Base-by-base conservation (phyloP, 2,329 filamentous ascomycete species). In the Dactylellina parvicollis region DNA sequence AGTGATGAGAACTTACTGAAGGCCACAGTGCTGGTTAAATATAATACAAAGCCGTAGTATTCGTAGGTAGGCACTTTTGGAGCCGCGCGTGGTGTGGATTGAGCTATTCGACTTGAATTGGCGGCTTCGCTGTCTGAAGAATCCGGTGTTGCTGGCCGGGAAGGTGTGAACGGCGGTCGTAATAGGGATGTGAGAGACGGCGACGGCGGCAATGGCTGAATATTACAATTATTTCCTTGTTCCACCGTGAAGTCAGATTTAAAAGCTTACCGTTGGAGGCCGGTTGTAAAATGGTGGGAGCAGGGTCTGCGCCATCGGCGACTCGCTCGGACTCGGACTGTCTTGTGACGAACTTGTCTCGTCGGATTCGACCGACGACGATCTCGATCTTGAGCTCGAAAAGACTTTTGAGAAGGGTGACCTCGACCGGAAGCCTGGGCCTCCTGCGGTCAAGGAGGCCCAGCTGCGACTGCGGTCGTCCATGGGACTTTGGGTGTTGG, bases 31-130 rank as follows among this genome's bases (percentile, higher is more conserved):
- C 90, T 93, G 79, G 94, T 92, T 38, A 99, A 86, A 83, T 99
- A 98, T 54, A 99, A 86, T 60, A 96, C 94, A 82, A 99, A 99
- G 80, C 95, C 95, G 80, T 98, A 98, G 86, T 98, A 99, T 80
- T 99, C 95, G 83, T 99, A 98, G 0, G 95, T 99, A n/a, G 95
- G 95, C 1, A 99, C 93, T 80, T 95, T 92, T 1, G 95, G 95
- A 60, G 90, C 90, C 1, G 92, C 93, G 64, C 92, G 90, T 4
- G 93, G 92, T 16, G 96, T 87, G 1, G 86, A 89, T 74, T 84
- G 86, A 74, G 83, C 86, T 77, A 83, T 84, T 54, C 83, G 84
- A 62, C 85, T 88, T 26, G 86, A 88, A 79, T 82, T 85, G 26
- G 88, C 85, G 36, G 90, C 86, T 77, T 98, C 94, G 76, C 93